Evolutionary conservation across 345 rosid species (phyloP).

Genomic region (Iberis pinnata): DNA sequence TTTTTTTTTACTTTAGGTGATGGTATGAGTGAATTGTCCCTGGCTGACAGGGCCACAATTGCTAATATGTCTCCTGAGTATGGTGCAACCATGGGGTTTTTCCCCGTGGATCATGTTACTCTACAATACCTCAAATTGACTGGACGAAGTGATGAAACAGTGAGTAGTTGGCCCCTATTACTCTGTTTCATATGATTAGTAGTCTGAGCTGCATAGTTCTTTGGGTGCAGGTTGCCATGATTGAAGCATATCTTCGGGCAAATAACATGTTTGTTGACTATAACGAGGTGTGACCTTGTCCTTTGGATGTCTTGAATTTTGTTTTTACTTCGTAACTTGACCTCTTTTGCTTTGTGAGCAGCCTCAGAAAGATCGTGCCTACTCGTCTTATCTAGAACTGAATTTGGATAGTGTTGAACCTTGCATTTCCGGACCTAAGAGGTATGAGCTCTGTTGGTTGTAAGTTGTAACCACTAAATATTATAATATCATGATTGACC

Average conservation of each 20-base stretch:
- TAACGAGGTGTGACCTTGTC: slow-evolving; percentile 50
- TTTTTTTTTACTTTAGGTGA: slow-evolving; percentile 42
- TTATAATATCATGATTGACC: background rate
- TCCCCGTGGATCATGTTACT: slow-evolving; percentile 91
- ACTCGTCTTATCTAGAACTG: slow-evolving; percentile 65
- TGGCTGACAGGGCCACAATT: slow-evolving; percentile 96
- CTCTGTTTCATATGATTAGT: background rate
- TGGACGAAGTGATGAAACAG: slow-evolving; percentile 81
- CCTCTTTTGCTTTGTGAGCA: slow-evolving; percentile 17
- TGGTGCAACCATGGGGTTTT: slow-evolving; percentile 98
- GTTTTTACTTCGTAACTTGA: background rate
- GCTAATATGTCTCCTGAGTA: slow-evolving; percentile 98
- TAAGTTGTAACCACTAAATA: background rate
- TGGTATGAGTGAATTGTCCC: slow-evolving; percentile 85
- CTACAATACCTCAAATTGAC: slow-evolving; percentile 79
- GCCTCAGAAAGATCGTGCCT: slow-evolving; percentile 30
- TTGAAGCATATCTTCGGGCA: slow-evolving; percentile 80
- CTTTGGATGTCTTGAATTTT: background rate
- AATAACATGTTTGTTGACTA: slow-evolving; percentile 91
- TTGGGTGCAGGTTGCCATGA: slow-evolving; percentile 39
- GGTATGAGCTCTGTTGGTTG: slow-evolving; percentile 38
- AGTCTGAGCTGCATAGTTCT: background rate
- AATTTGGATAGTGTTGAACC: slow-evolving; percentile 77
- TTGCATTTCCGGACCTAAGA: slow-evolving; percentile 88
- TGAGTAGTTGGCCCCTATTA: slow-evolving; percentile 33